A percentile compares a stretch with the other conserved stretches of the same genome.
phyloP scores from a whole-genome alignment of 2,329 filamentous ascomycete species.

The Apiospora arundinis region DNA sequence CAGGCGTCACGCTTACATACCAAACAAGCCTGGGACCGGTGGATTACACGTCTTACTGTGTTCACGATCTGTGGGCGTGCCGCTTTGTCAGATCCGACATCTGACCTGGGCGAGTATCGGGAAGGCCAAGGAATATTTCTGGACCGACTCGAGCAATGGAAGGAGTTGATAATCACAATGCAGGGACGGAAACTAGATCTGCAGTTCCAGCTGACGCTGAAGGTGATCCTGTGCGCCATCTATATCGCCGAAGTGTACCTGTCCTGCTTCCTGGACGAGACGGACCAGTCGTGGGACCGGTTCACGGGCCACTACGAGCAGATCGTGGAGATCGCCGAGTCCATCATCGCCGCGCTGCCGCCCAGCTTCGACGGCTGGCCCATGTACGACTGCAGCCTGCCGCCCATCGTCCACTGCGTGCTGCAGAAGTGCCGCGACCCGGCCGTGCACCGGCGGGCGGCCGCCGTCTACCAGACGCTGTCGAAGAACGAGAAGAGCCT shows the following conservation, averaged over 20 bases:
- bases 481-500: not conserved
- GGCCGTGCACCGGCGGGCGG: constrained; percentile 5
- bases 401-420: constrained; percentile 19
- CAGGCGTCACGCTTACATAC: constrained; percentile 7
- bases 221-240: constrained; percentile 1
- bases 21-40: constrained; percentile 16
- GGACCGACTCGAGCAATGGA: not conserved
- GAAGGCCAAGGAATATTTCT: constrained; percentile 13
- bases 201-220: not conserved
- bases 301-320: not conserved
- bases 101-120: constrained; percentile 9
- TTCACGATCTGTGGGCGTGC: constrained; percentile 9
- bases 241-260: constrained; percentile 10
- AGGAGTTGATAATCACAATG: not conserved
- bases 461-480: not conserved
- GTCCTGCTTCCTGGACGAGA: constrained; percentile 15
- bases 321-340: constrained; percentile 7
- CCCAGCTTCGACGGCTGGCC: constrained; percentile 20
- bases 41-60: constrained; percentile 4
- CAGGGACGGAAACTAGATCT: not conserved
- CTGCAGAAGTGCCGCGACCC: constrained; percentile 16
- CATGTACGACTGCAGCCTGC: constrained; percentile 15
- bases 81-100: not conserved
- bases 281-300: not conserved
- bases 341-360: constrained; percentile 6